These are phyloP conservation scores for Pulveroboletus frians DNA, from an alignment of 768 basidiomycete genomes.

Conservation along the genomic window DNA sequence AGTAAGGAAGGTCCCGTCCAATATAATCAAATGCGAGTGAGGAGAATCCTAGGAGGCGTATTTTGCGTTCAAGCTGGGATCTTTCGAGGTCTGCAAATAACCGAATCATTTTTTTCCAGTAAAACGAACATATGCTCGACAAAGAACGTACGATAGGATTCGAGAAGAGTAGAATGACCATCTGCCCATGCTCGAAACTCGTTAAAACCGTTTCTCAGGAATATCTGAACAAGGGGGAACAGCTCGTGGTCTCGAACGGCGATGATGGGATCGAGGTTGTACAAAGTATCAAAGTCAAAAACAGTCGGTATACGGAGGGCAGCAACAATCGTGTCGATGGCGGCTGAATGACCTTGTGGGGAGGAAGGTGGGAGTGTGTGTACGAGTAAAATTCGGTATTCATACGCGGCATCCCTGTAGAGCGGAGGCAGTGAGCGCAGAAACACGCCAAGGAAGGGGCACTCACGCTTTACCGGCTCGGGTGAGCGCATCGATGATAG, in stretches of 20 bases:
- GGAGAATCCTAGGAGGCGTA: constrained; percentile 70
- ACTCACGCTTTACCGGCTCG: constrained; percentile 58
- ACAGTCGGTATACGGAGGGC: constrained; percentile 61
- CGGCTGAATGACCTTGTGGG: constrained; percentile 46
- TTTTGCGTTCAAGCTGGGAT: constrained; percentile 66
- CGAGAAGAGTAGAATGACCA: constrained; percentile 43
- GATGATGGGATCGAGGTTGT: constrained; percentile 70
- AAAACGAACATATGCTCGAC: neutral
- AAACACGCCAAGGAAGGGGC: neutral
- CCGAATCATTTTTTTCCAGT: neutral
- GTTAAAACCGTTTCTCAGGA: constrained; percentile 56
- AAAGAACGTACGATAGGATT: constrained; percentile 50
- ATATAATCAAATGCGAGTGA: constrained; percentile 74
- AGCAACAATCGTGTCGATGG: constrained; percentile 54
- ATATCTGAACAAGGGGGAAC: constrained; percentile 71
- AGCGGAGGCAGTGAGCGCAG: neutral
- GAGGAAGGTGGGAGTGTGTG: constrained; percentile 55
- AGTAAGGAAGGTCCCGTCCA: constrained; percentile 68
- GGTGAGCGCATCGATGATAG: constrained; percentile 54
- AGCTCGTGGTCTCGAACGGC: constrained; percentile 63
- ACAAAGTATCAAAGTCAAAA: constrained; percentile 78
- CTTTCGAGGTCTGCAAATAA: constrained; percentile 46
- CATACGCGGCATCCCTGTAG: constrained; percentile 53
- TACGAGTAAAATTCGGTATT: constrained; percentile 59
- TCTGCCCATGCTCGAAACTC: constrained; percentile 61